A percentile compares a stretch with the other conserved stretches of the same genome.
Conservation (phyloP, 371 early-diverging fungal species). For the Furculomyces boomerangus region DNA sequence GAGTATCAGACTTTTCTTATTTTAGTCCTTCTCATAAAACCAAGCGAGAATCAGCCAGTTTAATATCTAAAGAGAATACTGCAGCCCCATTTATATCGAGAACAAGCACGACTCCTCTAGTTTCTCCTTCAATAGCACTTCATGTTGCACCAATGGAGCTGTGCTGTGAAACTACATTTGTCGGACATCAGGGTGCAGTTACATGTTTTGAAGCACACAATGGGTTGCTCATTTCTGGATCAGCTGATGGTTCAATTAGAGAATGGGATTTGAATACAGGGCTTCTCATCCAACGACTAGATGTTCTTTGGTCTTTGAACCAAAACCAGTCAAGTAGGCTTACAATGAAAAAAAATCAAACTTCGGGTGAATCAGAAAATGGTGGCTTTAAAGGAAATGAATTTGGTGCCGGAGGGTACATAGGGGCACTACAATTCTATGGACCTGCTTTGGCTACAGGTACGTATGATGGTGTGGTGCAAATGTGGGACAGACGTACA, state of each 20-base stretch:
- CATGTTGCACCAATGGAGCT: constrained; percentile 13
- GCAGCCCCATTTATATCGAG: no score
- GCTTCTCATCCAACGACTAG: constrained; percentile 38
- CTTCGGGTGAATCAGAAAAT: background rate
- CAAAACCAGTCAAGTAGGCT: background rate
- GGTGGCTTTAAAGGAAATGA: constrained; percentile 11
- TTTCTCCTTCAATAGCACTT: constrained; percentile 15
- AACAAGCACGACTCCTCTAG: constrained; percentile 11
- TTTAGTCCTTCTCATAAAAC: no score
- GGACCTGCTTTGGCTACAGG: constrained; percentile 69
- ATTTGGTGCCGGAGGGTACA: constrained; percentile 29
- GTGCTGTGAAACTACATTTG: constrained; percentile 25
- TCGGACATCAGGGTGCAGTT: constrained; percentile 38
- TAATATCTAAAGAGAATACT: background rate
- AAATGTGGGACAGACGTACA: constrained; percentile 76
- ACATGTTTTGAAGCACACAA: constrained; percentile 29
- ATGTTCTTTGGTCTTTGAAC: constrained; percentile 46
- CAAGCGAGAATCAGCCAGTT: background rate
- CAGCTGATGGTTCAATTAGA: constrained; percentile 70
- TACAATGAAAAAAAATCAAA: background rate
- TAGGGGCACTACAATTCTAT: constrained; percentile 63
- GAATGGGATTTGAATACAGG: constrained; percentile 79
- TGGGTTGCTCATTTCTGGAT: constrained; percentile 51
- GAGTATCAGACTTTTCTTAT: background rate
- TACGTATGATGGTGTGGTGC: constrained; percentile 64